Percentiles rank a stretch among this genome's conserved stretches.
Conservation (phyloP, 768 basidiomycete genomes). For the Crucibulum laeve region DNA sequence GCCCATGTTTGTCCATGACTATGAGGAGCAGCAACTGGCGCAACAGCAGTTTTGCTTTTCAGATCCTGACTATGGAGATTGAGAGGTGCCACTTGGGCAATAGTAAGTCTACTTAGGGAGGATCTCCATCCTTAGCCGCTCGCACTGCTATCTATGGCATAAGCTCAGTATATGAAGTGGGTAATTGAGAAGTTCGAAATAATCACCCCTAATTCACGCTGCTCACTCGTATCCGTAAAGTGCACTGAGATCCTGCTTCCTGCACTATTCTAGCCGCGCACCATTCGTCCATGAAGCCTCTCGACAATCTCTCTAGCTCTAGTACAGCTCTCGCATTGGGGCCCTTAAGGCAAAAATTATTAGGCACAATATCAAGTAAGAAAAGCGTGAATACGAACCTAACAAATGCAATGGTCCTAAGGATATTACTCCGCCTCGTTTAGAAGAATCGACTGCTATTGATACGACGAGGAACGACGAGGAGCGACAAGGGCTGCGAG, state of each 20-base stretch:
- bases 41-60: slow-evolving; percentile 19
- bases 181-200: slow-evolving; percentile 2
- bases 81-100: slow-evolving; percentile 73
- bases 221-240: slow-evolving; percentile 76
- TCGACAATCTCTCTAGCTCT: slow-evolving; percentile 79
- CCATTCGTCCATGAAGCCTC: slow-evolving; percentile 74
- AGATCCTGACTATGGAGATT: slow-evolving; percentile 70
- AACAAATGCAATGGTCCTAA: slow-evolving; percentile 81
- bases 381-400: slow-evolving; percentile 39
- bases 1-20: neutral
- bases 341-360: slow-evolving; percentile 31
- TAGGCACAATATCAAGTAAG: slow-evolving; percentile 3
- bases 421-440: slow-evolving; percentile 70
- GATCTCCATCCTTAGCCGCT: slow-evolving; percentile 52
- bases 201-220: slow-evolving; percentile 70
- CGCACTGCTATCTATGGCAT: slow-evolving; percentile 56
- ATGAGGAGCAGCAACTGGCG: slow-evolving; percentile 12
- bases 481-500: slow-evolving; percentile 65
- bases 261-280: slow-evolving; percentile 72
- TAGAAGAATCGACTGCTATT: slow-evolving; percentile 78
- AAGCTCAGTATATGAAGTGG: neutral
- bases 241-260: slow-evolving; percentile 77
- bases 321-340: slow-evolving; percentile 62
- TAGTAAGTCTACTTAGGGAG: slow-evolving; percentile 61
- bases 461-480: slow-evolving; percentile 62